Evolutionary conservation across 768 basidiomycete species (phyloP).

Genomic region (Pulveroboletus sp.): DNA sequence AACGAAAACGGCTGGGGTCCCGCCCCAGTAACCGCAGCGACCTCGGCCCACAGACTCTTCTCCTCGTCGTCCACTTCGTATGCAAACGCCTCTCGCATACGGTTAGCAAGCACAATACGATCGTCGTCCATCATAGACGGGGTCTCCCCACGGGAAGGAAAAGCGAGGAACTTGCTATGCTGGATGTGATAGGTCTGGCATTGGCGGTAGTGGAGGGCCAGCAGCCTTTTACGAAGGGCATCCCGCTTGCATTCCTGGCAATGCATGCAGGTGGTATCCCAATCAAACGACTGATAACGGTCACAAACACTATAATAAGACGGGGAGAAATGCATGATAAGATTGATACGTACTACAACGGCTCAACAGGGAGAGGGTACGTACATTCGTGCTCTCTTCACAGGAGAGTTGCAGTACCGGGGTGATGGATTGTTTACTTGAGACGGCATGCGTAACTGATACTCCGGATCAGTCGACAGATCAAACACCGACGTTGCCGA

Average conservation of each 20-base stretch:
- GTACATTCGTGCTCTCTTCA: conserved; percentile 27
- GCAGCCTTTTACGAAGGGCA: conserved; percentile 22
- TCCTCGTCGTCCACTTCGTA: conserved; percentile 27
- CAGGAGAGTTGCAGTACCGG: conserved; percentile 16
- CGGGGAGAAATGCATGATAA: neutral
- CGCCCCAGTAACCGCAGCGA: conserved; percentile 21
- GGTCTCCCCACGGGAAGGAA: neutral
- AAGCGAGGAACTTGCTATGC: neutral
- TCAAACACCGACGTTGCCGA: conserved; percentile 3
- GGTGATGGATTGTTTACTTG: conserved; percentile 16
- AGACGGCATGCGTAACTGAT: conserved; percentile 22
- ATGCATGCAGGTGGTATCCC: conserved; percentile 22
- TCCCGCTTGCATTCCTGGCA: conserved; percentile 30
- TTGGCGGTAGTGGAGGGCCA: conserved; percentile 20
- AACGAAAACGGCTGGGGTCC: conserved; percentile 18
- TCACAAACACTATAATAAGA: conserved; percentile 24
- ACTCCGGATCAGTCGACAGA: conserved; percentile 19
- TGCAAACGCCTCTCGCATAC: conserved; percentile 14
- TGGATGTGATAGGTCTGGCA: conserved; percentile 7
- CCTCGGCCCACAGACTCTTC: conserved; percentile 27
- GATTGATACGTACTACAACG: neutral
- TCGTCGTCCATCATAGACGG: neutral
- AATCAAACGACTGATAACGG: conserved; percentile 15
- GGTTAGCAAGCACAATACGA: conserved; percentile 5
- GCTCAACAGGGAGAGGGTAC: conserved; percentile 5